Conservation (phyloP, 2,329 filamentous ascomycete genomes). For the Alternaria hordeiaustralica region DNA sequence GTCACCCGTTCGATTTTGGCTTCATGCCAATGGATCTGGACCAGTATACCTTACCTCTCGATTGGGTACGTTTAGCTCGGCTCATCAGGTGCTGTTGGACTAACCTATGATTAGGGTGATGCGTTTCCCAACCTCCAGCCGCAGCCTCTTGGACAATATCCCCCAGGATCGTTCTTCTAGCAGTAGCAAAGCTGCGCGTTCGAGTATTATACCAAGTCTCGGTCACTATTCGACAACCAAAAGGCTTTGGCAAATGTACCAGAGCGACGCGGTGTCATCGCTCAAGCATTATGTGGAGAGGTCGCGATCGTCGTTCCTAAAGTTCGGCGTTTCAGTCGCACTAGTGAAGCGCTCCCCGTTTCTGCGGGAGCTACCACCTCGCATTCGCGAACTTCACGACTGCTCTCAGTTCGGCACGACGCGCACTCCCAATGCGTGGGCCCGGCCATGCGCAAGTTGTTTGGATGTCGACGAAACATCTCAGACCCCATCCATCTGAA, state of each 20-base stretch:
- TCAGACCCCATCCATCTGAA: not conserved
- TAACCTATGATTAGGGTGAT: conserved; percentile 11
- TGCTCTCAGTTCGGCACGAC: not conserved
- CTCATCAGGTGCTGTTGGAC: not conserved
- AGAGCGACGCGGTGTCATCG: not conserved
- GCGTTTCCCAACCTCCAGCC: conserved; percentile 17
- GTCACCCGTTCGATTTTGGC: conserved; percentile 22
- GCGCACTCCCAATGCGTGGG: not conserved
- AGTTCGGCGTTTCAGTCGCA: not conserved
- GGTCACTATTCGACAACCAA: too few relatives aligned
- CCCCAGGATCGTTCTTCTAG: not conserved
- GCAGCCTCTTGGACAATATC: conserved; percentile 10
- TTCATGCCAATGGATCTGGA: conserved; percentile 35
- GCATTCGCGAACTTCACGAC: not conserved
- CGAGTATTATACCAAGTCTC: not conserved
- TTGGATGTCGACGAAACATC: not conserved
- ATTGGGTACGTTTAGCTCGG: conserved; percentile 26
- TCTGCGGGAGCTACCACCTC: not conserved
- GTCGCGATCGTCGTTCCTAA: not conserved
- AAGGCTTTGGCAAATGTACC: not conserved
- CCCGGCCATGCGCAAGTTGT: not conserved
- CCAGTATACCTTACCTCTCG: conserved; percentile 20
- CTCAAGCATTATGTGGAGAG: not conserved
- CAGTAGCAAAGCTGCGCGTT: not conserved
- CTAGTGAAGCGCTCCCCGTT: conserved; percentile 2